Conservation (phyloP, 129 eudicot species). For the Tagetes erecta region DNA sequence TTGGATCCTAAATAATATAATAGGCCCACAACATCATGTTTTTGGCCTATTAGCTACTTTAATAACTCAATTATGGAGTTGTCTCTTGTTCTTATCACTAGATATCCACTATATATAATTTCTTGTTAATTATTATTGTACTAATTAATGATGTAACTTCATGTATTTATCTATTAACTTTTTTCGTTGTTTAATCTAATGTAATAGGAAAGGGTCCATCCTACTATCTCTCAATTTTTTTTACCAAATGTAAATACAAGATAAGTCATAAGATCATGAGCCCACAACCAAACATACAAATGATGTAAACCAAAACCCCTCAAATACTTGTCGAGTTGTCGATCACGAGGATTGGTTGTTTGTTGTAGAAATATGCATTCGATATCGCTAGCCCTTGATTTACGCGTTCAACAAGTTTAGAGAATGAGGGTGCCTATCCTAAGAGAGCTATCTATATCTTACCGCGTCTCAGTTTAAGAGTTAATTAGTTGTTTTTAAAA, state of each 20-base stretch:
- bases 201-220: neutral
- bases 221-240: neutral
- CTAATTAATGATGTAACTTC: slow-evolving; percentile 27
- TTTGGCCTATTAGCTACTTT: slow-evolving; percentile 34
- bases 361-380: too few relatives aligned
- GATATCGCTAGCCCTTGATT: too few relatives aligned
- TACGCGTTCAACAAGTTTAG: too few relatives aligned
- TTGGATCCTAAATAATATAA: slow-evolving; percentile 30
- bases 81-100: slow-evolving; percentile 30
- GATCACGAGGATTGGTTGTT: too few relatives aligned
- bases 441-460: too few relatives aligned
- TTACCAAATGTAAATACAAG: neutral
- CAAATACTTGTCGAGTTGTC: too few relatives aligned
- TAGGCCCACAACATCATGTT: slow-evolving; percentile 25
- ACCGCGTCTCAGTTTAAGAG: too few relatives aligned
- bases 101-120: slow-evolving; percentile 9
- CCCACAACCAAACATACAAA: too few relatives aligned
- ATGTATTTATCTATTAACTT: slow-evolving; percentile 33
- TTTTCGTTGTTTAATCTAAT: slow-evolving; percentile 14
- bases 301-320: too few relatives aligned
- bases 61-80: slow-evolving; percentile 39
- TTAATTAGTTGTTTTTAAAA: too few relatives aligned
- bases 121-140: slow-evolving; percentile 17
- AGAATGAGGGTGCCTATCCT: too few relatives aligned
- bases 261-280: too few relatives aligned